These are phyloP conservation scores for Aureobasidium sp. DNA, from an alignment of 2,329 filamentous ascomycete species.

Conservation along the genomic window DNA sequence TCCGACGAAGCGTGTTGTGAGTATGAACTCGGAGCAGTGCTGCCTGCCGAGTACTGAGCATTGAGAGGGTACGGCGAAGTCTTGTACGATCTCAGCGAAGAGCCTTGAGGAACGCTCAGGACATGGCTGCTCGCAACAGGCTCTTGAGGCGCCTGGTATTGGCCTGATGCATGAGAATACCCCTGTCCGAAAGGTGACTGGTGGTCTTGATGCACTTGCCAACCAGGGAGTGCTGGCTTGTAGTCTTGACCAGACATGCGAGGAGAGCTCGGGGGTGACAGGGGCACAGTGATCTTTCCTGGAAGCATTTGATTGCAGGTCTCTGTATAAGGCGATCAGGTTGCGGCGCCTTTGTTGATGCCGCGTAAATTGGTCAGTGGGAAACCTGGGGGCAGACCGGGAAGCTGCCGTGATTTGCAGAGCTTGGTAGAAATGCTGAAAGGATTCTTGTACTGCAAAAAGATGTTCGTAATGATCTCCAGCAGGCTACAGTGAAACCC, in stretches of 20 bases:
- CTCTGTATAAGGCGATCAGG: conserved; percentile 5
- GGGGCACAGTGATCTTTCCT: conserved; percentile 40
- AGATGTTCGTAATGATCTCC: not conserved
- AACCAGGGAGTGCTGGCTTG: conserved; percentile 37
- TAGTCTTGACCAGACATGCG: conserved; percentile 43
- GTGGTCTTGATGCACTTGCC: conserved; percentile 32
- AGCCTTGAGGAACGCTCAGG: conserved; percentile 7
- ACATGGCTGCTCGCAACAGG: not conserved
- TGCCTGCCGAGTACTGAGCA: conserved; percentile 6
- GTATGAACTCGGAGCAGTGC: not conserved
- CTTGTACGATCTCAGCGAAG: conserved; percentile 15
- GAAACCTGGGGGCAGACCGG: not conserved
- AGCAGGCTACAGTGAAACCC: not conserved
- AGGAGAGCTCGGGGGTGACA: conserved; percentile 45
- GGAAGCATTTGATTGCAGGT: conserved; percentile 28
- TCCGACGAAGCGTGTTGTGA: conserved; percentile 3
- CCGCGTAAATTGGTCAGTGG: conserved; percentile 3
- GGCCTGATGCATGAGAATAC: not conserved
- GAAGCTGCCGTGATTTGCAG: conserved; percentile 12
- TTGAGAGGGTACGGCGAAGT: conserved; percentile 13
- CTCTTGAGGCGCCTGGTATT: conserved; percentile 8
- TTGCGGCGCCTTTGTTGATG: conserved; percentile 7
- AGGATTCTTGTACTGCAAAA: not conserved
- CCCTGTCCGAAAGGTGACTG: conserved; percentile 21
- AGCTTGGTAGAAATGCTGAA: conserved; percentile 9